Evolutionary conservation across 2,329 filamentous ascomycete genomes (phyloP).

Genomic region (Pseudophaeomoniella oleicola): DNA sequence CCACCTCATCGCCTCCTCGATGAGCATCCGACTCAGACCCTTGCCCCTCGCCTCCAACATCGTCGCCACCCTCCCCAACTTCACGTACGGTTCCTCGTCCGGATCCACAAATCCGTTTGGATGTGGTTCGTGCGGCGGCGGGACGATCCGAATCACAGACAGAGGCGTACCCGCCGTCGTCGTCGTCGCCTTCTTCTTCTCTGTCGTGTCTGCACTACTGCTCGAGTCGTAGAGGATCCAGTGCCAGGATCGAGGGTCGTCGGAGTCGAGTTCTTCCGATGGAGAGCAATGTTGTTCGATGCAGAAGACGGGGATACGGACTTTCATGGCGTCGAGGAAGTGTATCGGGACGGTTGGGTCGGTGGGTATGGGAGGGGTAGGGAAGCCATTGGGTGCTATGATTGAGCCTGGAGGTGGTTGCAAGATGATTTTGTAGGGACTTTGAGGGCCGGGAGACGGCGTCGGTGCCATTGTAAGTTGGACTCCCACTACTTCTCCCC

Average conservation of each 20-base stretch:
- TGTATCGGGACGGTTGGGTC: slow-evolving; percentile 28
- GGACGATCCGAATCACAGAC: slow-evolving; percentile 66
- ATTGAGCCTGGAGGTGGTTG: background rate
- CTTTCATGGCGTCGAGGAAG: slow-evolving; percentile 46
- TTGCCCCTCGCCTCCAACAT: slow-evolving; percentile 49
- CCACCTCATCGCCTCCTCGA: slow-evolving; percentile 56
- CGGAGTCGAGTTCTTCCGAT: slow-evolving; percentile 63
- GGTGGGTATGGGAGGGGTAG: background rate
- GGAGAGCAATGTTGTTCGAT: slow-evolving; percentile 41
- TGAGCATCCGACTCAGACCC: slow-evolving; percentile 50
- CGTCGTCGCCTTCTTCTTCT: too few relatives aligned
- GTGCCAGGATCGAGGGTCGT: slow-evolving; percentile 68
- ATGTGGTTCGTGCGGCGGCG: slow-evolving; percentile 59
- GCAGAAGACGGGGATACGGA: slow-evolving; percentile 43
- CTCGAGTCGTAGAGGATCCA: slow-evolving; percentile 72
- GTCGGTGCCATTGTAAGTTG: too few relatives aligned
- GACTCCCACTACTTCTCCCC: too few relatives aligned
- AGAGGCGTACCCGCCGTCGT: slow-evolving; percentile 39
- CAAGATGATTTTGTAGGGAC: background rate
- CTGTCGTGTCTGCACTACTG: too few relatives aligned
- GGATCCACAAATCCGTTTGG: slow-evolving; percentile 15
- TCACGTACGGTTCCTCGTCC: slow-evolving; percentile 57
- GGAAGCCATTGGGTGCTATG: background rate
- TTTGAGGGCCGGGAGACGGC: too few relatives aligned
- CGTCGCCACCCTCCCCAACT: slow-evolving; percentile 66